These are phyloP conservation scores for Fomitopsis serialis DNA, from an alignment of 768 basidiomycete genomes.

Conservation along the genomic window DNA sequence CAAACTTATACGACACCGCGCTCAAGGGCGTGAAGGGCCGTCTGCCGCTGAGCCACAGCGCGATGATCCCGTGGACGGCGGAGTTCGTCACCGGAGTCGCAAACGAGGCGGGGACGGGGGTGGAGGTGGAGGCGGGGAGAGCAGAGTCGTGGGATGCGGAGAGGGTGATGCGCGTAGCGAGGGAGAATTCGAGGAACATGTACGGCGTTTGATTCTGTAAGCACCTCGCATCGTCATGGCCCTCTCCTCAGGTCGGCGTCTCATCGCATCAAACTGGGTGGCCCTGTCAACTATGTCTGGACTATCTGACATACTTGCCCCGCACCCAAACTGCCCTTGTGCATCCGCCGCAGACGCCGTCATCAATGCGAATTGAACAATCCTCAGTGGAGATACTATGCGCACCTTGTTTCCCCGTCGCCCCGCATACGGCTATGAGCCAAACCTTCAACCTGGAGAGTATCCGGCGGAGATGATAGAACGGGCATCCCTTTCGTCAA, in stretches of 20 bases:
- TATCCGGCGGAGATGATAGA: no score
- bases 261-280: no score
- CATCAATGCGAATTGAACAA: no score
- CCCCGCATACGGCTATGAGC: constrained; percentile 13
- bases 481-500: no score
- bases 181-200: constrained; percentile 57
- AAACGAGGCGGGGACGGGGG: constrained; percentile 25
- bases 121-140: constrained; percentile 7
- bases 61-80: constrained; percentile 85
- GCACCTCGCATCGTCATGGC: no score
- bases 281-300: no score
- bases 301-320: no score
- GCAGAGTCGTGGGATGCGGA: constrained; percentile 40
- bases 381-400: no score
- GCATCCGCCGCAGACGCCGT: no score
- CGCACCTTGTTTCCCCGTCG: constrained; percentile 16
- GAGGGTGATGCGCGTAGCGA: constrained; percentile 53
- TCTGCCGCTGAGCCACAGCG: constrained; percentile 70
- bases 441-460: no score
- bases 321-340: no score
- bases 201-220: constrained; percentile 39
- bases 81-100: constrained; percentile 57
- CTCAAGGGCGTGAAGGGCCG: constrained; percentile 44
- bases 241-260: no score
- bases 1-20: constrained; percentile 55